These are phyloP conservation scores for Lactarius deliciosus DNA, from an alignment of 768 basidiomycete species.

Conservation along the genomic window DNA sequence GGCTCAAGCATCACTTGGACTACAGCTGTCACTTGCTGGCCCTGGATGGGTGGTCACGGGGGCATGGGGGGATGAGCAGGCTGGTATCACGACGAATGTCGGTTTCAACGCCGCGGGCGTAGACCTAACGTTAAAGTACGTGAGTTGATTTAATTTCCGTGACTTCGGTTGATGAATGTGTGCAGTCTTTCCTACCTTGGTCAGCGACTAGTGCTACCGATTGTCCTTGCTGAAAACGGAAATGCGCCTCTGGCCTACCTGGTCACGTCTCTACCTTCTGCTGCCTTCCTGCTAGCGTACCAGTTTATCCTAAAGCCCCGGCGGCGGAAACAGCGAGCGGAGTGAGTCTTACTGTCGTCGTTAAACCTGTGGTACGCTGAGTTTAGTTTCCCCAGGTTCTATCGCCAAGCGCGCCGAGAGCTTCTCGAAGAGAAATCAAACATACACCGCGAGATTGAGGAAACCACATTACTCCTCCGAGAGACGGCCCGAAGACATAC, in stretches of 20 bases:
- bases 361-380: constrained; percentile 23
- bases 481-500: constrained; percentile 66
- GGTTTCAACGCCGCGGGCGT: constrained; percentile 49
- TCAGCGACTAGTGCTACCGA: constrained; percentile 57
- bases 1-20: constrained; percentile 47
- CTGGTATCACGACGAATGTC: constrained; percentile 46
- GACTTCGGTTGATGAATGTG: constrained; percentile 27
- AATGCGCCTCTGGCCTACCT: constrained; percentile 50
- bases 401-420: constrained; percentile 61
- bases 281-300: constrained; percentile 52
- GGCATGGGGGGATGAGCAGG: constrained; percentile 49
- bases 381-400: constrained; percentile 48
- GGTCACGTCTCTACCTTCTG: constrained; percentile 55
- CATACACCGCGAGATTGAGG: constrained; percentile 60
- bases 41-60: constrained; percentile 45
- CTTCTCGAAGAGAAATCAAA: constrained; percentile 65
- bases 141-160: constrained; percentile 31
- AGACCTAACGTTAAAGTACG: constrained; percentile 57
- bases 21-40: constrained; percentile 52
- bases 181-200: constrained; percentile 54
- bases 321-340: constrained; percentile 50
- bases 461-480: constrained; percentile 60
- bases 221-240: constrained; percentile 52
- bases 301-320: constrained; percentile 57
- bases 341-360: constrained; percentile 38